Evolutionary conservation across 495 filamentous ascomycete genomes (phyloP).

Genomic region (Astrothelium macrocarpum): DNA sequence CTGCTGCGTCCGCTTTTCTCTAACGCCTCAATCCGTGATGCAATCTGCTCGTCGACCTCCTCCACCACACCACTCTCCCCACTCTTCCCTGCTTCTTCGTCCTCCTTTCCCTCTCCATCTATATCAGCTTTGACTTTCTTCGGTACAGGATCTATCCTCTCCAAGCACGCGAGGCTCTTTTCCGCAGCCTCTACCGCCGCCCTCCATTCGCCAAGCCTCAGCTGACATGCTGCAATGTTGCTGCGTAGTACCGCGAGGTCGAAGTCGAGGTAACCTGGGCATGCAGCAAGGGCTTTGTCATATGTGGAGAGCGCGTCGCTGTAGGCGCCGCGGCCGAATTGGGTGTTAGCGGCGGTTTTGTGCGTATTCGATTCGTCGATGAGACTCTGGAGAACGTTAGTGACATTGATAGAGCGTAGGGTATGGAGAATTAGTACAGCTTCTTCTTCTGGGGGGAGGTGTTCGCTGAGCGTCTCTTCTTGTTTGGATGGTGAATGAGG

Average conservation of each 20-base stretch:
- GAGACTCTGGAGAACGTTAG: conserved; percentile 43
- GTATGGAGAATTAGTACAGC: conserved; percentile 25
- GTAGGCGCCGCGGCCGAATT: conserved; percentile 64
- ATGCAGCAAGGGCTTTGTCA: conserved; percentile 69
- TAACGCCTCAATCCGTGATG: conserved; percentile 23
- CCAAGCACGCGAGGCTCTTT: conserved; percentile 60
- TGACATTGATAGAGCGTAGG: background rate
- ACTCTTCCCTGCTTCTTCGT: conserved; percentile 11
- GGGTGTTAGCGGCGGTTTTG: conserved; percentile 66
- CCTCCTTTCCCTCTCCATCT: conserved; percentile 16
- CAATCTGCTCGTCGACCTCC: conserved; percentile 41
- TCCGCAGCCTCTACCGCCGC: conserved; percentile 66
- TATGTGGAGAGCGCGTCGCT: conserved; percentile 83
- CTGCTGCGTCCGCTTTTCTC: conserved; percentile 30
- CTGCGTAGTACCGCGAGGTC: conserved; percentile 77
- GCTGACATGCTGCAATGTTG: conserved; percentile 84
- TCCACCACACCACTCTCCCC: conserved; percentile 34
- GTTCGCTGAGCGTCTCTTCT: conserved; percentile 9
- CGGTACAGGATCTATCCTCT: conserved; percentile 45
- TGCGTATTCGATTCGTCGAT: conserved; percentile 62
- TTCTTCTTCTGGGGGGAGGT: conserved; percentile 70
- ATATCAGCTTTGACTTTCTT: conserved; percentile 12
- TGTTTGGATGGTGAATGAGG: background rate
- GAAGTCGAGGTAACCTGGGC: conserved; percentile 82
- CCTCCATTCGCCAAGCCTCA: conserved; percentile 84